phyloP scores from a whole-genome alignment of 2,329 filamentous ascomycete genomes.

The Xylaria sp. region DNA sequence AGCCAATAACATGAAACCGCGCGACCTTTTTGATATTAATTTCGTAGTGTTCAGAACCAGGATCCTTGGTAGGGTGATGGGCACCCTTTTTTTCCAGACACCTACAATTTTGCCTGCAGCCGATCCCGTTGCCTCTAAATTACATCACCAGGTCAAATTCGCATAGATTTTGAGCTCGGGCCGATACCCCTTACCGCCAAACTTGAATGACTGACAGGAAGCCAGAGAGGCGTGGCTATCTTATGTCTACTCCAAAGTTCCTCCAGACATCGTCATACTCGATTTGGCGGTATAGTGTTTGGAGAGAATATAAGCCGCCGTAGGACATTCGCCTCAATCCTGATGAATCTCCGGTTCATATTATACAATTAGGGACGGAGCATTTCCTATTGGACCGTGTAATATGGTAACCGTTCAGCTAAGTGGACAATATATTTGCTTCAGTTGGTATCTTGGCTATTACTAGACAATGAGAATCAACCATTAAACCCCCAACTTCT shows the following conservation, averaged over 20 bases:
- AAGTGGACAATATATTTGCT: constrained; percentile 16
- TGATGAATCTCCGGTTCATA: constrained; percentile 8
- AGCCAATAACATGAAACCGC: constrained; percentile 24
- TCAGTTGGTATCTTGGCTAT: background rate
- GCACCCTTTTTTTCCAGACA: constrained; percentile 33
- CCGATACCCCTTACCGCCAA: constrained; percentile 22
- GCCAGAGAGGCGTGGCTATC: background rate
- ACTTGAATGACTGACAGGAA: background rate
- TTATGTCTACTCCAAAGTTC: background rate
- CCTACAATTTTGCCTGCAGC: constrained; percentile 33
- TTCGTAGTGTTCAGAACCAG: constrained; percentile 15
- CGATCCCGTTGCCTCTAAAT: constrained; percentile 30
- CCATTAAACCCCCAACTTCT: background rate
- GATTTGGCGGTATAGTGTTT: background rate
- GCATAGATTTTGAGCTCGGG: constrained; percentile 11
- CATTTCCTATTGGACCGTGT: constrained; percentile 8
- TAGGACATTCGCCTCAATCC: constrained; percentile 1
- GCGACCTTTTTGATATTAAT: constrained; percentile 26
- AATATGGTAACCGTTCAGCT: background rate
- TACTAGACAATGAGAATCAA: background rate
- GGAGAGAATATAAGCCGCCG: background rate
- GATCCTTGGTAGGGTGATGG: constrained; percentile 17
- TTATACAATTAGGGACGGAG: constrained; percentile 16
- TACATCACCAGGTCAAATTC: constrained; percentile 18
- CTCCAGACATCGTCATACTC: background rate